phyloP scores from a whole-genome alignment of 1,284 basidiomycete genomes.

The Rhizoctonia solani region DNA sequence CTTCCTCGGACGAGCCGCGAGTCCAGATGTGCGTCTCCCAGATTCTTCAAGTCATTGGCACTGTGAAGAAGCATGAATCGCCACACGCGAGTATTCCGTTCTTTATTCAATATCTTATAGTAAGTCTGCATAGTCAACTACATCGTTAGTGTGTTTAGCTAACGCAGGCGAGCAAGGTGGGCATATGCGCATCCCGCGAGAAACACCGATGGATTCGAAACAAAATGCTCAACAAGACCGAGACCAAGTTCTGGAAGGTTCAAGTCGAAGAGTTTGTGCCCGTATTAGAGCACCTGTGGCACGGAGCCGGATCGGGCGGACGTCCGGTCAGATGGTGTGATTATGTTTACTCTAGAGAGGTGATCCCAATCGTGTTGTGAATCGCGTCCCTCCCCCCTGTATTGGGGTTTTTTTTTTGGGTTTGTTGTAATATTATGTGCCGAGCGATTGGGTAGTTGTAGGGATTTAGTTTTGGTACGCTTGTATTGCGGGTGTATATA shows the following conservation, averaged over 20 bases:
- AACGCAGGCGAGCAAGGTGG: background rate
- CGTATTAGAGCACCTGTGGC: conserved; percentile 19
- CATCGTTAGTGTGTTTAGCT: background rate
- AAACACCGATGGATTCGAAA: background rate
- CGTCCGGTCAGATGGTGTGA: conserved; percentile 7
- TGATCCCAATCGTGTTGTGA: background rate
- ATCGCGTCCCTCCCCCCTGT: background rate
- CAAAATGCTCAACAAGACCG: background rate
- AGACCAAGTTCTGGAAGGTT: background rate
- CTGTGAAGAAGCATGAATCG: background rate
- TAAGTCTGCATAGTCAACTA: background rate
- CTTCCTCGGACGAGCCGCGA: conserved; percentile 3
- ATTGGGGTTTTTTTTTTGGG: too few species aligned
- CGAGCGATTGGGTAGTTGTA: too few species aligned
- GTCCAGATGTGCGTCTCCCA: conserved; percentile 11
- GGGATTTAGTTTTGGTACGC: too few species aligned
- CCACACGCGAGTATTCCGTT: background rate
- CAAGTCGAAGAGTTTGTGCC: conserved; percentile 25
- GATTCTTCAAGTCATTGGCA: background rate
- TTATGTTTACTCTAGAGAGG: conserved; percentile 1
- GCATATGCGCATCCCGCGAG: conserved; percentile 4
- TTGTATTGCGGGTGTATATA: too few species aligned
- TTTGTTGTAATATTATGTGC: too few species aligned
- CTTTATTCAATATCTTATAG: conserved; percentile 2
- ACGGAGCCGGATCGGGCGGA: background rate